Conservation (phyloP, 1,284 basidiomycete species). For the Ustilago shanxiensis region DNA sequence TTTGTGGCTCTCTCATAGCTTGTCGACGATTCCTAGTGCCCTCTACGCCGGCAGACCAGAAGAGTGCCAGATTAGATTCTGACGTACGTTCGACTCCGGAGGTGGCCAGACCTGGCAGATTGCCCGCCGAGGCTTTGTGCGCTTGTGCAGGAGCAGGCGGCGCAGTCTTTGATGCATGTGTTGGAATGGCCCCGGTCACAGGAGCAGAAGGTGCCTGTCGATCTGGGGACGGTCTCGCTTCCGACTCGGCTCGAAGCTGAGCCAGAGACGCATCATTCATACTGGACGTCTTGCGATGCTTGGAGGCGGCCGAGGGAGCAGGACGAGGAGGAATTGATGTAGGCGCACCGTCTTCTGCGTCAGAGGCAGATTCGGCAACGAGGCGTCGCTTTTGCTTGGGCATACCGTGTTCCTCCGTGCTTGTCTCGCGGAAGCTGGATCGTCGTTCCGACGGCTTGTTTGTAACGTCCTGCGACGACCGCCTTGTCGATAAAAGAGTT, state of each 20-base stretch:
- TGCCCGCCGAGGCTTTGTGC: slow-evolving; percentile 24
- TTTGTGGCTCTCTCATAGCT: slow-evolving; percentile 54
- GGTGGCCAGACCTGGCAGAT: slow-evolving; percentile 61
- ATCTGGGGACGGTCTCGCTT: slow-evolving; percentile 23
- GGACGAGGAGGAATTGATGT: slow-evolving; percentile 14
- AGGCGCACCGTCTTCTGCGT: slow-evolving; percentile 28
- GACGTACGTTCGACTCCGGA: slow-evolving; percentile 67
- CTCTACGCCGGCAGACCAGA: slow-evolving; percentile 67
- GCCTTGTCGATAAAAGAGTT: slow-evolving; percentile 29
- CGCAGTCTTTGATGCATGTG: slow-evolving; percentile 18
- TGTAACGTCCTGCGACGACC: slow-evolving; percentile 30
- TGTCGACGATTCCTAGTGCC: slow-evolving; percentile 62
- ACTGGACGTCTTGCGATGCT: slow-evolving; percentile 53
- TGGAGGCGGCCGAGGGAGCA: slow-evolving; percentile 3
- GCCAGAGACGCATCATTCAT: slow-evolving; percentile 37
- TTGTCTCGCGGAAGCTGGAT: slow-evolving; percentile 44
- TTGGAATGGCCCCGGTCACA: slow-evolving; percentile 11
- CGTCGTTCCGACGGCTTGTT: slow-evolving; percentile 33
- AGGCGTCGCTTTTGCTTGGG: slow-evolving; percentile 39
- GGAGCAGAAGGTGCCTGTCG: slow-evolving; percentile 15
- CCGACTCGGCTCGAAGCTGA: slow-evolving; percentile 20
- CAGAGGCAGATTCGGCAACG: slow-evolving; percentile 42
- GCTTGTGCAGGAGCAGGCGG: slow-evolving; percentile 22
- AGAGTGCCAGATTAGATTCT: slow-evolving; percentile 66
- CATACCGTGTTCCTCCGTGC: slow-evolving; percentile 23